Conservation (phyloP, 148 eudicot species). For the Dysphania ambrosioides region DNA sequence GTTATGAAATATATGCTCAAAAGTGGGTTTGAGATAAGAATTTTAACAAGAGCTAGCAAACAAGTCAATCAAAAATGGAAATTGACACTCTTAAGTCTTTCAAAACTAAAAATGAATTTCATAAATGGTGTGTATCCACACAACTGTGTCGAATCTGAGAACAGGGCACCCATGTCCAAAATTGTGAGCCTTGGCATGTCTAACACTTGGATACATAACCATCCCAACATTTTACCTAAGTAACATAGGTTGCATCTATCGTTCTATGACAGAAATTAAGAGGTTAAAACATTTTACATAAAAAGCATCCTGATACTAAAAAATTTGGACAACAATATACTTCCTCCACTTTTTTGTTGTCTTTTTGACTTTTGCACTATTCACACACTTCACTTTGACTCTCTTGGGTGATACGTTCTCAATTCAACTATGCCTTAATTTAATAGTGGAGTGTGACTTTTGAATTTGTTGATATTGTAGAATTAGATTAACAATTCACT, state of each 20-base stretch:
- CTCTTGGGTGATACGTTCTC: too few species aligned
- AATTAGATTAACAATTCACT: too few species aligned
- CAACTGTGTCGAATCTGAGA: neutral
- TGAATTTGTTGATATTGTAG: too few species aligned
- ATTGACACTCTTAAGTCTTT: neutral
- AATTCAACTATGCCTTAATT: too few species aligned
- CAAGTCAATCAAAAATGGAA: neutral
- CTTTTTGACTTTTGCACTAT: too few species aligned
- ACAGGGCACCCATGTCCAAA: neutral
- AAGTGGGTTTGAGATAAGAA: neutral
- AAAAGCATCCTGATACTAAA: neutral
- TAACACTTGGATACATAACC: neutral
- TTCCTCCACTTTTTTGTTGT: too few species aligned
- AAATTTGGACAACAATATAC: neutral
- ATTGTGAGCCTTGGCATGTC: neutral
- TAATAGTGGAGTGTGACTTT: too few species aligned
- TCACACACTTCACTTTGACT: too few species aligned
- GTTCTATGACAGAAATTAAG: neutral
- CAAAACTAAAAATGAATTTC: neutral
- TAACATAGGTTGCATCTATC: neutral
- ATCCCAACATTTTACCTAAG: neutral
- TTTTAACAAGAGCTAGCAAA: neutral
- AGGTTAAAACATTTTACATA: neutral
- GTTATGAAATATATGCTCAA: neutral
- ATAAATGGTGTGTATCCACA: too few species aligned